These are phyloP conservation scores for Tulasnella sp. DNA, from an alignment of 768 basidiomycete species.

Conservation along the genomic window DNA sequence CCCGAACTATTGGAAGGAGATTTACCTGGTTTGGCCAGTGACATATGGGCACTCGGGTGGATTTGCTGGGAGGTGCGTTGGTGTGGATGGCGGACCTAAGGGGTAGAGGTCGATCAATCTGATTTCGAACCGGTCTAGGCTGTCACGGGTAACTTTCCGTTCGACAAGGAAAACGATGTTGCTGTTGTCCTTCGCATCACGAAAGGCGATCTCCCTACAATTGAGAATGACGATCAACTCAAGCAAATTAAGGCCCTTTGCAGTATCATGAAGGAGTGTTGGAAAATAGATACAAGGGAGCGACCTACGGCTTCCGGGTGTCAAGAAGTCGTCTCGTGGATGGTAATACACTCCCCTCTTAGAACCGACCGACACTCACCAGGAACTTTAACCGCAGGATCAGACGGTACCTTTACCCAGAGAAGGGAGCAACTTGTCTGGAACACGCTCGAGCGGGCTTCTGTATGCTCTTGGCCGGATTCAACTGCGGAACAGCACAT, in stretches of 20 bases:
- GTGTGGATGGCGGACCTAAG: not conserved
- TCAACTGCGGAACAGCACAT: not conserved
- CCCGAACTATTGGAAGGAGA: not conserved
- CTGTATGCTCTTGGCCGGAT: not conserved
- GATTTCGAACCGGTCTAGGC: not conserved
- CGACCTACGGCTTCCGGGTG: not conserved
- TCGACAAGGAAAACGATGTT: not conserved
- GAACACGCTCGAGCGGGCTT: not conserved
- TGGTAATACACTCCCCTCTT: not conserved
- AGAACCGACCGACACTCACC: not conserved
- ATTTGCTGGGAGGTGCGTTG: not conserved
- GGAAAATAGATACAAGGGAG: not conserved
- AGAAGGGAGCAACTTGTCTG: not conserved
- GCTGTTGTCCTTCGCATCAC: not conserved
- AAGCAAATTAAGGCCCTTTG: not conserved
- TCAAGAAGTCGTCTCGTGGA: not conserved
- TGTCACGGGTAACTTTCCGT: not conserved
- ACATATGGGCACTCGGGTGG: not conserved
- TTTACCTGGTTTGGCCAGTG: not conserved
- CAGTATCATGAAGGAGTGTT: not conserved
- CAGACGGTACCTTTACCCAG: not conserved
- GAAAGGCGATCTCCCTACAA: not conserved
- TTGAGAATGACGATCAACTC: not conserved
- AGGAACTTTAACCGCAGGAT: not conserved
- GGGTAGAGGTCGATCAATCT: not conserved